Evolutionary conservation across 164 flowering plant species (phyloP), one percentile per base, ranked within the genome.

Genomic region (Chloranthus sessilifolius): DNA sequence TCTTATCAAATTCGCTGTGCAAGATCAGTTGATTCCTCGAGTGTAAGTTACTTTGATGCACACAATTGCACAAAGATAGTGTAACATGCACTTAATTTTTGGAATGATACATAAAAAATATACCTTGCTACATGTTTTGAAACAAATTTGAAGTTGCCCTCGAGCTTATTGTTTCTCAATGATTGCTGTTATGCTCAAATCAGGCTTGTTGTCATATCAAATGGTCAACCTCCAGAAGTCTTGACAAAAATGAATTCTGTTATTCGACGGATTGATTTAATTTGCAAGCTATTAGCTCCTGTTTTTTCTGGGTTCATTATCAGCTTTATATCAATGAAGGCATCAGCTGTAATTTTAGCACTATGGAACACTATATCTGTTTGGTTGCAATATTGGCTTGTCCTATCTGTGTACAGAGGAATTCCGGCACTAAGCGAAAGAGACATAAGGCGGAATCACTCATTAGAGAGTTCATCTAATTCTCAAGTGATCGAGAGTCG

Each of bases 171-270:
- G n/a, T n/a, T n/a, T n/a, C 12, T 3, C 25, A 12, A 19, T 44
- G 30, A 26, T 20, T 42, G 46, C n/a, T n/a, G n/a, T n/a, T n/a
- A n/a, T n/a, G 8, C 7, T 44, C 17, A 23, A 17, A 33, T 33
- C 82, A 88, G 96, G 96, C 81, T 80, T 24, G 82, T 88, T 37
- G 86, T 84, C 45, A 82, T 88, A 55, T 73, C 96, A 30, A 78
- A 73, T 54, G 78, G 75, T 2, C 76, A 70, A 48, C 57, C 81
- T 53, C 72, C 80, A 7, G 75, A 68, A 43, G 50, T 67, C 11
- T 56, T 75, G 61, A 75, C 88, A 6, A 53, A 69, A 35, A 71
- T 80, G 71, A 88, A 88, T 48, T 77, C 94, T 16, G 65, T 69
- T 3, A 68, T 82, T 38, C 65, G 96, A 48, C 56, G 96, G 10